phyloP scores from a whole-genome alignment of 441 rosid species.

The Gossypium gossypioides region DNA sequence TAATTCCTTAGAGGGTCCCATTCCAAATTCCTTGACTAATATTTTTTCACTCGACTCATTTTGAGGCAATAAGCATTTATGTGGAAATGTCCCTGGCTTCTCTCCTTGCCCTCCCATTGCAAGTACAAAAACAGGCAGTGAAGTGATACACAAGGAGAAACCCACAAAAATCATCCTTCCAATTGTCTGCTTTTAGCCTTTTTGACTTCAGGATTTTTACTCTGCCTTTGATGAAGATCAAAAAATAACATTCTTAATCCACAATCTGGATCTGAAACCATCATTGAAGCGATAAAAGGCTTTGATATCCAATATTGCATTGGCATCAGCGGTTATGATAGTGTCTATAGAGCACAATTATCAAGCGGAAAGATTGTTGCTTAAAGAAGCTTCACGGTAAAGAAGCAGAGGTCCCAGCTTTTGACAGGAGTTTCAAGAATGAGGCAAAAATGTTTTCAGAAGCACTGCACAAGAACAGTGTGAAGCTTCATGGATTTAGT shows the following conservation, averaged over 20 bases:
- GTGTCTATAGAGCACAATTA: neutral
- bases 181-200: neutral
- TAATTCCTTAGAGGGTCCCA: neutral
- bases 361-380: neutral
- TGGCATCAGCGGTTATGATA: conserved; percentile 1
- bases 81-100: neutral
- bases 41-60: too few relatives aligned
- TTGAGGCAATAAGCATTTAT: too few relatives aligned
- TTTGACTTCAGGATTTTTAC: neutral
- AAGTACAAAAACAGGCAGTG: too few relatives aligned
- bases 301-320: neutral
- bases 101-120: neutral
- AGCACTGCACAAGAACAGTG: too few relatives aligned
- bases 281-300: neutral
- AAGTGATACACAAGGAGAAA: neutral
- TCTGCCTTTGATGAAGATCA: neutral
- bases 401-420: too few relatives aligned
- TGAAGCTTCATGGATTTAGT: too few relatives aligned
- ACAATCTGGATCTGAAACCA: conserved; percentile 4
- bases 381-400: too few relatives aligned
- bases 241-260: neutral
- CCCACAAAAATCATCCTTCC: neutral
- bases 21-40: too few relatives aligned
- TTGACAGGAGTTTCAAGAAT: too few relatives aligned
- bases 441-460: too few relatives aligned